Conservation (phyloP, 1,284 basidiomycete species). For the Ustilago sp. region DNA sequence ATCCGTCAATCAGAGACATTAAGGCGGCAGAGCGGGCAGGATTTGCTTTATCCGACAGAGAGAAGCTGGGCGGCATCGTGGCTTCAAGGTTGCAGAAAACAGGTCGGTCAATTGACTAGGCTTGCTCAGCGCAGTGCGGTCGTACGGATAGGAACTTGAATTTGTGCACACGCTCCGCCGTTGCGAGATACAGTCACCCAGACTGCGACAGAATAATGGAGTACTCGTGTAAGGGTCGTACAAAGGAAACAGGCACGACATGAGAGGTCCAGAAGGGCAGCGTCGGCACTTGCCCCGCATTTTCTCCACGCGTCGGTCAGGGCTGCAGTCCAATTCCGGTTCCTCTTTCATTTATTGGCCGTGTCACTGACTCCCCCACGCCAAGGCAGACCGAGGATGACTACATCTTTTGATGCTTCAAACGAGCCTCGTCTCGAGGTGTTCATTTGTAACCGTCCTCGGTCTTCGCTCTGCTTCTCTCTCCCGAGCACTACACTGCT, state of each 20-base stretch:
- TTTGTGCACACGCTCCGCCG: neutral
- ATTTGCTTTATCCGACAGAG: slow-evolving; percentile 3
- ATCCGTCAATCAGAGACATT: neutral
- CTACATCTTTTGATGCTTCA: neutral
- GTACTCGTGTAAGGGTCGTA: neutral
- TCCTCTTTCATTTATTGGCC: neutral
- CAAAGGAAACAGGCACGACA: neutral
- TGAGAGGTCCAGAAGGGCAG: neutral
- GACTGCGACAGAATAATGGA: neutral
- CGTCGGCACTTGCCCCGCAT: slow-evolving; percentile 5
- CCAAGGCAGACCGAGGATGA: neutral
- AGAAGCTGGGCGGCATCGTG: neutral
- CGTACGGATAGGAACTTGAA: neutral
- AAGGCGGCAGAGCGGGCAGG: neutral
- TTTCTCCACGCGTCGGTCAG: neutral
- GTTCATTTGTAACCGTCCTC: neutral
- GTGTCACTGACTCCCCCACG: neutral
- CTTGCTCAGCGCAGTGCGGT: neutral
- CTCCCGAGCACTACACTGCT: neutral
- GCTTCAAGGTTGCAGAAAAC: neutral
- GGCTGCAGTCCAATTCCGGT: neutral
- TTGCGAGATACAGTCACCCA: too few relatives aligned
- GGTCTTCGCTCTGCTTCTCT: neutral
- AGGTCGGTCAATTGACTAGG: neutral
- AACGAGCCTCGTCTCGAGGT: neutral